Evolutionary conservation across 805 yeast species (phyloP), one percentile per base, ranked within the genome.

Genomic region (Wickerhamiella qilinensis): DNA sequence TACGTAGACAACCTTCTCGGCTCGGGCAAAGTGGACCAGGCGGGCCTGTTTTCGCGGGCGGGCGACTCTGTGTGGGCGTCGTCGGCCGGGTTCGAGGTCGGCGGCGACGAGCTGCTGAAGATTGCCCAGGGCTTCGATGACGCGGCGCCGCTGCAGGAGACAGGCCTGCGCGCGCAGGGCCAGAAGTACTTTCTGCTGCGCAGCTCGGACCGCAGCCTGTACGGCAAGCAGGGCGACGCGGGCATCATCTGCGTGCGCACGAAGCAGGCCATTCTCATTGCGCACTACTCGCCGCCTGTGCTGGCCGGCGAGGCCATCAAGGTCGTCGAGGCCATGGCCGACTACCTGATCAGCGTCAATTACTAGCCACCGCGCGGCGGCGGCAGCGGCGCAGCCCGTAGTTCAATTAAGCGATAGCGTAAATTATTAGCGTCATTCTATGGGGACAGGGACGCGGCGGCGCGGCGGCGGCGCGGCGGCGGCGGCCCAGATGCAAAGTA

Each of bases 11-110:
- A 85, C 64, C 75, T 91, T 50, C 64, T 80, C 48, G 81, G 77
- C 40, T 80, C 96, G 37, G 83, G 84, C 45, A 83, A 82, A 59
- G 68, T 91, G 48, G 96, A 88, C 64, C 75, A 75, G 59, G 95
- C 97, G 25, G 91, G 93, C 31, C 74, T 91, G 49, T 86, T 81
- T 62, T 86, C 96, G 8, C 78, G 81, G 49, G 94, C 93, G 12
- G 98, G 98, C 34, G 94, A 86, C 59, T 71, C 94, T 17, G 71
- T 75, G 38, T 91, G 98, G 98, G 97, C 97, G 18, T 73, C 76
- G 49, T 68, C 91, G 15, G 70, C 79, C 43, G 72, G 73, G 30
- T 72, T 83, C 43, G 56, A 64, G 27, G 69, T 86, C 49, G 68
- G 71, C 33, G 71, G 75, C 9, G 64, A 68, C 33, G 98, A 91